Evolutionary conservation across 2,329 filamentous ascomycete species (phyloP).

Genomic region (Blastomyces silverae): DNA sequence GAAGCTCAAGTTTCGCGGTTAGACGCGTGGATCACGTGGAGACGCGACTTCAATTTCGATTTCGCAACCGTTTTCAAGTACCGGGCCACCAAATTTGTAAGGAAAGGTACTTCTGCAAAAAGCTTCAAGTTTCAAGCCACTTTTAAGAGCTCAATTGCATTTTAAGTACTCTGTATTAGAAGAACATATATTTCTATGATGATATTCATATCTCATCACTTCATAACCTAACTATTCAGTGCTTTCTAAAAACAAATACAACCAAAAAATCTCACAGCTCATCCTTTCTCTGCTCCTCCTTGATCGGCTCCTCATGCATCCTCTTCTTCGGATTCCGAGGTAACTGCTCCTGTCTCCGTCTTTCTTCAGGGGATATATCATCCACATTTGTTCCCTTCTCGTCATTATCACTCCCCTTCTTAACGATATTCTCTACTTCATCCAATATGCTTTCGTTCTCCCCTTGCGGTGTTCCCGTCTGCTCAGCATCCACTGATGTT

Average conservation of each 20-base stretch:
- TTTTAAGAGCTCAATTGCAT: too few relatives aligned
- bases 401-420: slow-evolving; percentile 23
- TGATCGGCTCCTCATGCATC: slow-evolving; percentile 42
- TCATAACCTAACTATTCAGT: not conserved
- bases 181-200: not conserved
- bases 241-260: not conserved
- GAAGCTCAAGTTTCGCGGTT: not conserved
- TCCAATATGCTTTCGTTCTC: slow-evolving; percentile 37
- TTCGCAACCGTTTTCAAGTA: not conserved
- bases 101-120: not conserved
- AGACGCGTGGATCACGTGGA: slow-evolving; percentile 13
- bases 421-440: slow-evolving; percentile 38
- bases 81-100: not conserved
- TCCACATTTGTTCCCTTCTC: slow-evolving; percentile 29
- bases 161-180: not conserved
- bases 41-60: slow-evolving; percentile 7
- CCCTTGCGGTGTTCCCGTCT: not conserved
- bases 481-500: not conserved
- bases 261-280: slow-evolving; percentile 16
- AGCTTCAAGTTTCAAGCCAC: not conserved
- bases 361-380: slow-evolving; percentile 34
- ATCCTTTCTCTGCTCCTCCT: slow-evolving; percentile 23
- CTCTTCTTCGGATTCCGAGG: slow-evolving; percentile 45
- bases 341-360: slow-evolving; percentile 32
- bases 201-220: not conserved